Percentiles rank a stretch among this genome's conserved stretches.
phyloP scores from a whole-genome alignment of 2,329 filamentous ascomycete genomes.

The Seiridium unicorne region DNA sequence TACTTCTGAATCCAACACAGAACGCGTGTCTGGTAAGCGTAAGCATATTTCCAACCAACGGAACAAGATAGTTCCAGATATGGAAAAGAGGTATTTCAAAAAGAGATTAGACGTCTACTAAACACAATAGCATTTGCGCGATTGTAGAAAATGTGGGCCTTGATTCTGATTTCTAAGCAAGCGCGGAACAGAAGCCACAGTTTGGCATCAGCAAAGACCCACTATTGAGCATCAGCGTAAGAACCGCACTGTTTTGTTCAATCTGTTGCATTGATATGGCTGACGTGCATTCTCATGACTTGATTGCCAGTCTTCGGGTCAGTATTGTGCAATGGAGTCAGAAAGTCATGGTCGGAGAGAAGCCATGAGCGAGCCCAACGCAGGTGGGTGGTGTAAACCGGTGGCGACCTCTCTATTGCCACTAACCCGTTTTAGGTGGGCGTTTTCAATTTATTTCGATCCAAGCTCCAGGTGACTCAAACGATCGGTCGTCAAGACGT shows the following conservation, averaged over 20 bases:
- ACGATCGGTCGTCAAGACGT: constrained; percentile 17
- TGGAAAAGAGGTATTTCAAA: background rate
- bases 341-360: background rate
- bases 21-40: background rate
- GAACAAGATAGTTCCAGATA: background rate
- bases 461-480: constrained; percentile 16
- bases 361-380: background rate
- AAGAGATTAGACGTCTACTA: background rate
- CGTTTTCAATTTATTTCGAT: background rate
- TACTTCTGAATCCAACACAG: background rate
- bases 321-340: background rate
- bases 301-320: background rate
- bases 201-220: background rate
- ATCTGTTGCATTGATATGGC: background rate
- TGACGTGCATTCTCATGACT: background rate
- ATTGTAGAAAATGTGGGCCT: too few relatives aligned
- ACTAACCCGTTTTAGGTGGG: background rate
- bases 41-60: background rate
- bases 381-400: background rate
- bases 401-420: background rate
- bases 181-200: background rate
- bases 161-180: background rate
- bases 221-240: background rate
- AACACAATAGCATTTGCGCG: too few relatives aligned
- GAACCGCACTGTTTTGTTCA: background rate